Evolutionary conservation across 495 filamentous ascomycete genomes (phyloP), one percentile per base, ranked within the genome.

Genomic region (Hypoxylon crocopeplum): DNA sequence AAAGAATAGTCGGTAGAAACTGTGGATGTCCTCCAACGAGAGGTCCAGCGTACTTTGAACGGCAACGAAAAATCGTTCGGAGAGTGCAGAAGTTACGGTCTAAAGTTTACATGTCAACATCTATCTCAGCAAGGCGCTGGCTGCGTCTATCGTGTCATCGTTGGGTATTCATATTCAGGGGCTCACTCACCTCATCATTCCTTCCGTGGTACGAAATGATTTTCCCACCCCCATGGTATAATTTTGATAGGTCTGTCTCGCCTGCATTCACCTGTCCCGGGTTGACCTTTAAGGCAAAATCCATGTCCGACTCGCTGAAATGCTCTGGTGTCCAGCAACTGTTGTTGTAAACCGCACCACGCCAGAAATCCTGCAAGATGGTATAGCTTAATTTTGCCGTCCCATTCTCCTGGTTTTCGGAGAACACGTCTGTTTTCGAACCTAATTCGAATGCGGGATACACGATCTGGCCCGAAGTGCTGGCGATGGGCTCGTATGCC

Each of bases 401-500:
- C 11, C 44, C 44, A 17, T 47, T 33, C 17, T 19, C 44, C 13
- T 47, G 44, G 29, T 47, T 47, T 16, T 47, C 27, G n/a, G 44
- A 47, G 29, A 47, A 47, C 1, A 47, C 44, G 8, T 47, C 44
- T 11, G 58, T 46, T 61, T 75, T 72, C 25, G 66, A 60, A 22
- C 75, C 75, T 11, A 70, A 57, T 15, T 66, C 52, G 24, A 70
- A 64, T 44, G 59, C 52, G n/a, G 84, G 82, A 58, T 82, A 86
- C 6, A 85, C 38, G 16, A 83, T 68, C 5, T 74, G 77, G 10
- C 78, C 75, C 30, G 84, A 76, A 0, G 57, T 52, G n/a, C 76
- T 79, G 7, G 79, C 66, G 17, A 82, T 67, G n/a, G 80, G 78
- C 10, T 69, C 74, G 48, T 84, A 78, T 7, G 83, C 71, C 22